Base-by-base conservation (phyloP, 2,329 filamentous ascomycete species). In the Diplodia mutila region DNA sequence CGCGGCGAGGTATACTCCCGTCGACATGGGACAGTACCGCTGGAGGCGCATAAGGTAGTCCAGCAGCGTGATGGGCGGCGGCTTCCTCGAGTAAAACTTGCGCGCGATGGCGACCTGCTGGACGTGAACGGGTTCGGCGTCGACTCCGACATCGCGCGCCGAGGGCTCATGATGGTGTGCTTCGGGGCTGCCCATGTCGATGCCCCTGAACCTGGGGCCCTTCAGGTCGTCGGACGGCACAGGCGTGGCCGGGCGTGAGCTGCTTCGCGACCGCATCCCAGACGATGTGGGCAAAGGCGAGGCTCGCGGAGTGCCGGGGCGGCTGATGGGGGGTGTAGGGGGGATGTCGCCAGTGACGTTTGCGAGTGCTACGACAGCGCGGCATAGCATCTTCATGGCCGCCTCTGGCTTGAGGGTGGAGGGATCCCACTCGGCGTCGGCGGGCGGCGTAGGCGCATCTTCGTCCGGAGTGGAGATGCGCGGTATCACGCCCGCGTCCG, bases 21-120 rank as follows among this genome's bases (percentile, higher is more conserved):
- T 93, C 70, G 92, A 96, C 87, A 97, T 93, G 3, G 95, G 94
- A 75, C 94, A 98, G 81, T 91, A 97, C 68, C 88, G 88, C 80
- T 98, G 94, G 68, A 98, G 87, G 18, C 94, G 91, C 73, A 89
- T 84, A 27, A 98, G 86, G 76, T 98, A 99, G 70, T 95, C 91
- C 74, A 90, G 87, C 55, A 97, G 85, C 42, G 89, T 86, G 71
- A 98, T 94, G 12, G 91, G 90, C 23, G 95, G 94, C 18, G 93
- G 89, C 61, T 89, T 87, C 77, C 95, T 97, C 71, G 91, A 94
- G 82, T 95, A 96, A 80, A 99, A 99, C 74, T 95, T 95, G 72
- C 93, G 89, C 21, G 92, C 93, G 71, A 98, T 92, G 71, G 93
- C 91, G 70, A 89, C 89, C 75, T 95, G 91, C 77, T 97, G 94